phyloP scores from a whole-genome alignment of 257 asterid genomes.

The Ilex asprella region DNA sequence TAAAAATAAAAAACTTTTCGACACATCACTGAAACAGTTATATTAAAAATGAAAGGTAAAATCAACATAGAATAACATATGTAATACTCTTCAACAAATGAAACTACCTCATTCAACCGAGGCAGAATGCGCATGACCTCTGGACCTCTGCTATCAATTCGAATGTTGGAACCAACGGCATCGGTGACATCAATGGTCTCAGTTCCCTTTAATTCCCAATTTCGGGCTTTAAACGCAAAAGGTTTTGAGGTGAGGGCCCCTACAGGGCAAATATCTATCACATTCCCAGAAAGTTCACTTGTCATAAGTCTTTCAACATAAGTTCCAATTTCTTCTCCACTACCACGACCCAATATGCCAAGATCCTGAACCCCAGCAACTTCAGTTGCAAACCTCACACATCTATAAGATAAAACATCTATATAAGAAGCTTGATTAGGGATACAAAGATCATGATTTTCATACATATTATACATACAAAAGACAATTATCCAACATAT shows the following conservation, averaged over 20 bases:
- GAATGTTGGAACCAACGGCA: slow-evolving; percentile 98
- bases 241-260: slow-evolving; percentile 99
- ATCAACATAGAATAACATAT: not conserved
- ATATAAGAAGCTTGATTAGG: slow-evolving; percentile 15
- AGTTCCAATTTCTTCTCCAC: slow-evolving; percentile 99
- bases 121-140: slow-evolving; percentile 95
- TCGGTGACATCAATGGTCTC: slow-evolving; percentile 98
- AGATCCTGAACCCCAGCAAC: slow-evolving; percentile 96
- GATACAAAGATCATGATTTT: not conserved
- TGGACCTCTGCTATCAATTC: slow-evolving; percentile 98
- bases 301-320: slow-evolving; percentile 95
- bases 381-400: slow-evolving; percentile 95
- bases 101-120: slow-evolving; percentile 82
- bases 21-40: not conserved
- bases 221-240: slow-evolving; percentile 97
- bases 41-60: slow-evolving; percentile 6
- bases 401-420: slow-evolving; percentile 46
- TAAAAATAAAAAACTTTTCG: not conserved
- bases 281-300: slow-evolving; percentile 97
- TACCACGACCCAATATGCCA: slow-evolving; percentile 98
- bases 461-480: not conserved
- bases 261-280: slow-evolving; percentile 96
- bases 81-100: not conserved
- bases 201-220: slow-evolving; percentile 97
- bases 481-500: too few species aligned